Conservation (phyloP, 768 basidiomycete genomes). For the Suillus brevipes region DNA sequence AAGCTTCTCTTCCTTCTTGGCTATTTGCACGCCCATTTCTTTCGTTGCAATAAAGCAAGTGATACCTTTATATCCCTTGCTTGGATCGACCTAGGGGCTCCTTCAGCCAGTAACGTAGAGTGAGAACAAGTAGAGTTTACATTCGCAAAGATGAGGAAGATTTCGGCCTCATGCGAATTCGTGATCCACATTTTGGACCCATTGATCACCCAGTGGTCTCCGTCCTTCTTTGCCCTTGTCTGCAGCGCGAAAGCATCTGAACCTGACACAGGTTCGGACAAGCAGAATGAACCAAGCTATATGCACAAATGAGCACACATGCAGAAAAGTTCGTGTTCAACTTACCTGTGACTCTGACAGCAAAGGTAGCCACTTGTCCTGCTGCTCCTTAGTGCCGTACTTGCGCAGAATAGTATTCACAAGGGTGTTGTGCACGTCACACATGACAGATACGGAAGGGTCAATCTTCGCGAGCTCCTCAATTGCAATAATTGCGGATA, state of each 20-base stretch:
- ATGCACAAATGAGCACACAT: slow-evolving; percentile 6
- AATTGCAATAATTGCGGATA: slow-evolving; percentile 91
- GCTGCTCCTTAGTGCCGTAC: slow-evolving; percentile 81
- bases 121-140: slow-evolving; percentile 37
- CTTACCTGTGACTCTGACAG: slow-evolving; percentile 75
- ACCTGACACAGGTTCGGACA: slow-evolving; percentile 90
- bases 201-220: slow-evolving; percentile 82
- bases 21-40: slow-evolving; percentile 95
- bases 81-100: slow-evolving; percentile 65
- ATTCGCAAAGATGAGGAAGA: slow-evolving; percentile 94
- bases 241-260: slow-evolving; percentile 97
- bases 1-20: slow-evolving; percentile 98
- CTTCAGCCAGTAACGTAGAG: not conserved
- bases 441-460: slow-evolving; percentile 93
- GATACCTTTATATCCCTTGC: slow-evolving; percentile 98
- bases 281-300: slow-evolving; percentile 93
- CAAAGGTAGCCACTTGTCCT: slow-evolving; percentile 85
- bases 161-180: slow-evolving; percentile 88
- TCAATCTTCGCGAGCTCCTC: slow-evolving; percentile 97
- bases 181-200: slow-evolving; percentile 99
- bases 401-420: slow-evolving; percentile 92
- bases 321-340: not conserved
- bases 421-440: slow-evolving; percentile 98
- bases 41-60: slow-evolving; percentile 96
- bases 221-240: slow-evolving; percentile 87